Conservation (phyloP, 2,329 filamentous ascomycete species). For the Cladosporium sp. region DNA sequence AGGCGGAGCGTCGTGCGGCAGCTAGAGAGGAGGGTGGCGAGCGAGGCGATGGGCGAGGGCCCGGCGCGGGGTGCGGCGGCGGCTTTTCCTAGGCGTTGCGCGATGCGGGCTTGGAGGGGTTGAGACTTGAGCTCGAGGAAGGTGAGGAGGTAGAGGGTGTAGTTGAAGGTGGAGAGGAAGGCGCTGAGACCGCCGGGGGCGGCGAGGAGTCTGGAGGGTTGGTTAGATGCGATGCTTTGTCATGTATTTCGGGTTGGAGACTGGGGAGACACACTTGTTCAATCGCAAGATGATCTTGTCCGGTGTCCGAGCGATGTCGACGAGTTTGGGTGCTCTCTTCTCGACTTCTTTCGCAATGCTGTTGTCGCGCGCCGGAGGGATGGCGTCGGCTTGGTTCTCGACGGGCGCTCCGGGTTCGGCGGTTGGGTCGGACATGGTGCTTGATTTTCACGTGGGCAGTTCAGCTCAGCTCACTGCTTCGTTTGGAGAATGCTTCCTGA, state of each 20-base stretch:
- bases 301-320: conserved; percentile 29
- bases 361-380: conserved; percentile 27
- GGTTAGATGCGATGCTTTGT: conserved; percentile 12
- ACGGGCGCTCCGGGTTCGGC: conserved; percentile 32
- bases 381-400: conserved; percentile 25
- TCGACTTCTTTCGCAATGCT: conserved; percentile 25
- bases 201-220: conserved; percentile 33
- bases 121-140: conserved; percentile 37
- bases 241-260: neutral
- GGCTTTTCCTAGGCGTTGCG: conserved; percentile 28
- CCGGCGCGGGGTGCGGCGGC: conserved; percentile 20
- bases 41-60: conserved; percentile 28
- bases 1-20: conserved; percentile 40
- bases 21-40: conserved; percentile 35
- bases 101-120: conserved; percentile 30
- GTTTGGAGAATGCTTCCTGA: neutral
- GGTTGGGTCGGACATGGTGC: conserved; percentile 33
- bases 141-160: conserved; percentile 40
- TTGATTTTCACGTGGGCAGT: neutral
- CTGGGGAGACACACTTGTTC: conserved; percentile 35
- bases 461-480: neutral
- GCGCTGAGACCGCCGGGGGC: conserved; percentile 39
- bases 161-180: conserved; percentile 43
- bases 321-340: conserved; percentile 22
- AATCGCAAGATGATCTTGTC: conserved; percentile 37